phyloP scores from a whole-genome alignment of 179 eudicot genomes.

The Vitellaria paradoxa region DNA sequence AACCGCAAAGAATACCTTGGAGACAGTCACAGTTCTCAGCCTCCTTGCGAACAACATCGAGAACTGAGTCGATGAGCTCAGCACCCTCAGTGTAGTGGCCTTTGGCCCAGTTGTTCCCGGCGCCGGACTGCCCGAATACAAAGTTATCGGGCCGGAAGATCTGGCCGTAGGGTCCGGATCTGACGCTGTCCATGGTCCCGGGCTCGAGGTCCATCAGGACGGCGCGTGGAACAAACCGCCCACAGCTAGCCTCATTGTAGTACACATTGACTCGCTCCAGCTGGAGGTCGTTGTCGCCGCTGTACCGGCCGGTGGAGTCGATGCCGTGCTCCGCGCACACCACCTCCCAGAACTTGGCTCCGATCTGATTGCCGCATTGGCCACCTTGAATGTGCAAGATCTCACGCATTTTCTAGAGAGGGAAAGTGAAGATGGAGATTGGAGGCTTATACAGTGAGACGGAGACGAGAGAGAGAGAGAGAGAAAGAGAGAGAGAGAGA shows the following conservation, averaged over 20 bases:
- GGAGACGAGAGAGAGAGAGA: neutral
- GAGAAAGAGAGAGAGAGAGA: neutral
- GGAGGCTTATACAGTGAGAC: neutral
- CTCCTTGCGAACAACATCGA: conserved; percentile 13
- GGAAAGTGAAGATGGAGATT: neutral
- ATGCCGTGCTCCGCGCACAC: conserved; percentile 35
- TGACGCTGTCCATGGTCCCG: conserved; percentile 9
- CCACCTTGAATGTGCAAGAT: conserved; percentile 35
- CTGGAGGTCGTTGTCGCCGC: conserved; percentile 8
- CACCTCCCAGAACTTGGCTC: conserved; percentile 35
- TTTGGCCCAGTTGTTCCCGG: conserved; percentile 14
- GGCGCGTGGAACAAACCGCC: conserved; percentile 9
- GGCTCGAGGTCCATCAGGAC: conserved; percentile 13
- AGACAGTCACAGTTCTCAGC: conserved; percentile 14
- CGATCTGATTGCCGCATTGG: conserved; percentile 37
- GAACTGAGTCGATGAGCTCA: conserved; percentile 11
- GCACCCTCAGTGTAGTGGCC: conserved; percentile 14
- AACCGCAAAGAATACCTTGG: neutral
- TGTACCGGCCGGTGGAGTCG: conserved; percentile 18
- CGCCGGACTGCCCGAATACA: conserved; percentile 9
- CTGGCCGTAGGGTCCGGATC: conserved; percentile 12
- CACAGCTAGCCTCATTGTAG: conserved; percentile 12
- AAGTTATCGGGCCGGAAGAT: conserved; percentile 12
- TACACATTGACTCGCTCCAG: conserved; percentile 12
- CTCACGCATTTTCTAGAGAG: conserved; percentile 24